A percentile compares a stretch with the other conserved stretches of the same genome.
These are phyloP conservation scores for Phytophthora cryptogea DNA, from an alignment of 352 stramenopile genomes.

Conservation along the genomic window DNA sequence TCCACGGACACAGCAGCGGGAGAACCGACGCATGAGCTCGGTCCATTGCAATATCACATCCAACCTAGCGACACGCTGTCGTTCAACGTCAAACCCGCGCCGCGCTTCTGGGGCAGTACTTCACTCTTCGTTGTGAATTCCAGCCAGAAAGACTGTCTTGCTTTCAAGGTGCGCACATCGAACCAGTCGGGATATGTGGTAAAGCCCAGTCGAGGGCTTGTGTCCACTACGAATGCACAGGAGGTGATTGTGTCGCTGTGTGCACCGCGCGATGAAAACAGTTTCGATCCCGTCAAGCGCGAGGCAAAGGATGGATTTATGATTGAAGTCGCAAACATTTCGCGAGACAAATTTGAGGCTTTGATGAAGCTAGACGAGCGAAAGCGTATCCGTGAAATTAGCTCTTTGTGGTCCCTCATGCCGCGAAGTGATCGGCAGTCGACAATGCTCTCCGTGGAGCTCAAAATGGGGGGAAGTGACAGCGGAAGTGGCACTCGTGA, in stretches of 20 bases:
- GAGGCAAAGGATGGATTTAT: slow-evolving; percentile 75
- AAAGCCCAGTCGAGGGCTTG: slow-evolving; percentile 68
- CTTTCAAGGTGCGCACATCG: slow-evolving; percentile 82
- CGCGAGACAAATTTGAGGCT: slow-evolving; percentile 39
- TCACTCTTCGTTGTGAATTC: slow-evolving; percentile 72
- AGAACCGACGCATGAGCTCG: slow-evolving; percentile 13
- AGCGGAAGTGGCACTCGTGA: slow-evolving; percentile 16
- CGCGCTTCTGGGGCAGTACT: slow-evolving; percentile 37
- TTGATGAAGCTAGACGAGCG: slow-evolving; percentile 48
- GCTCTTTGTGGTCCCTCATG: slow-evolving; percentile 49
- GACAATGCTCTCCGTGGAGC: slow-evolving; percentile 42
- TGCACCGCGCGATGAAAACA: slow-evolving; percentile 31
- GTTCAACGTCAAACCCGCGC: slow-evolving; percentile 44
- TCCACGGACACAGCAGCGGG: slow-evolving; percentile 17
- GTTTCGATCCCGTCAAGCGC: slow-evolving; percentile 48
- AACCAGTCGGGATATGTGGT: slow-evolving; percentile 80
- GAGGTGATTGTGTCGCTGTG: slow-evolving; percentile 65
- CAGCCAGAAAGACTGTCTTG: slow-evolving; percentile 51
- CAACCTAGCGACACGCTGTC: slow-evolving; percentile 48
- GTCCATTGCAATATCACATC: slow-evolving; percentile 44
- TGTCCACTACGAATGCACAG: slow-evolving; percentile 60
- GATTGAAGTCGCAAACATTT: slow-evolving; percentile 66
- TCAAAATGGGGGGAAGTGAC: slow-evolving; percentile 33
- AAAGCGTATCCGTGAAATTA: slow-evolving; percentile 37
- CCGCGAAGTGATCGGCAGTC: slow-evolving; percentile 33